Conservation (phyloP, 495 filamentous ascomycete species). For the Penicillium chermesinum region DNA sequence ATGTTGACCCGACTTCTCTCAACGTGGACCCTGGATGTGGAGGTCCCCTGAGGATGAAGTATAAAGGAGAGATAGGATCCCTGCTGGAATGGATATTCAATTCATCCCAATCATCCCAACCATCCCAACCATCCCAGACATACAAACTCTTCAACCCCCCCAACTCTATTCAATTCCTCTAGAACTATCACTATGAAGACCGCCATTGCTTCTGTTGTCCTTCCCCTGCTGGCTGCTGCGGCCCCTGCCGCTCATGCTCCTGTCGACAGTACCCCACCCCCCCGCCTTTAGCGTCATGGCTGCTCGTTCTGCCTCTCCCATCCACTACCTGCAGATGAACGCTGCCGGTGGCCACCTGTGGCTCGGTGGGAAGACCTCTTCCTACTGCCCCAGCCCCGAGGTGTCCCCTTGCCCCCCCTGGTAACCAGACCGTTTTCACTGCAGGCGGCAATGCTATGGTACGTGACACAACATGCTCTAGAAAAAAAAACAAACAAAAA, state of each 20-base stretch:
- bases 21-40: background rate
- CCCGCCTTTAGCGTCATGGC: conserved; percentile 32
- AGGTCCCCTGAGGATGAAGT: background rate
- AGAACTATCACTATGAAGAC: conserved; percentile 15
- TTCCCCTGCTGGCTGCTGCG: conserved; percentile 28
- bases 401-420: conserved; percentile 34
- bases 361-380: conserved; percentile 33
- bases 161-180: background rate
- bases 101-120: too few relatives aligned
- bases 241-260: conserved; percentile 13
- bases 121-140: background rate
- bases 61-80: background rate
- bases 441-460: conserved; percentile 33
- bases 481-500: background rate
- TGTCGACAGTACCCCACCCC: conserved; percentile 11
- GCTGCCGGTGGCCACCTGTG: conserved; percentile 38
- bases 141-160: too few relatives aligned
- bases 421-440: conserved; percentile 39
- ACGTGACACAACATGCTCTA: conserved; percentile 10
- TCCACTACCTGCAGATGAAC: conserved; percentile 38
- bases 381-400: conserved; percentile 33
- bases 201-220: conserved; percentile 21
- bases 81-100: too few relatives aligned
- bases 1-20: background rate
- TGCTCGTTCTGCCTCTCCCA: conserved; percentile 35